Evolutionary conservation across 2,329 filamentous ascomycete species (phyloP), one percentile per base, ranked within the genome.

Genomic region (Trichoderma endophyticum): DNA sequence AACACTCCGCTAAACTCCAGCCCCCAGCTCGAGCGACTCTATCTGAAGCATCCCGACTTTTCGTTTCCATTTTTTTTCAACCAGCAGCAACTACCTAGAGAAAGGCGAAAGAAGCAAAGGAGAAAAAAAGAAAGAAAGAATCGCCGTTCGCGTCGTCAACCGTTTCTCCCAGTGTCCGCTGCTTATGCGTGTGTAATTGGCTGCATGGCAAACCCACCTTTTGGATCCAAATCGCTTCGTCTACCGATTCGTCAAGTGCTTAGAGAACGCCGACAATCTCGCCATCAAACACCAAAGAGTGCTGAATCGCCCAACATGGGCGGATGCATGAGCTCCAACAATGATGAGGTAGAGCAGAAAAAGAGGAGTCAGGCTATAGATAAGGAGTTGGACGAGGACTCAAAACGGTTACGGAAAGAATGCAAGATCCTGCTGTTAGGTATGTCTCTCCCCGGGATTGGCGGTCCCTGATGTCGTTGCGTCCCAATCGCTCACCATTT

Each of bases 361-460:
- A 97, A 98, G 87, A 91, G 93, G 83, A 98, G 94, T 83, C 94
- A 98, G 84, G 92, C 92, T 82, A 99, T 99, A 80, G 96, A 99
- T 84, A 93, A 92, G 83, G 92, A 90, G 78, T 87, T 99, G 74
- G 95, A 98, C 82, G 95, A 98, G 81, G 96, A 99, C 82, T 97
- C 94, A 67, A 94, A 93, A 82, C 90, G 93, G 82, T 86, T 98
- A 86, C 91, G 95, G 81, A 90, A 94, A 86, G 96, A 99, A 92
- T 98, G 96, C 93, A 99, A 99, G 85, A 98, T 99, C 77, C 84
- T 99, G 73, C 86, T 99, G 70, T 87, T 99, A 78, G 96, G 96
- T 98, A 90, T 75, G 89, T 36, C 57, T 21, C 32, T 18, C 14
- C 32, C n/a, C 28, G 21, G 21, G n/a, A 48, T 14, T 30, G 34